A percentile compares a stretch with the other conserved stretches of the same genome.
Evolutionary conservation across 1,284 basidiomycete species (phyloP).

Genomic region (Chalciporus piperatoides): DNA sequence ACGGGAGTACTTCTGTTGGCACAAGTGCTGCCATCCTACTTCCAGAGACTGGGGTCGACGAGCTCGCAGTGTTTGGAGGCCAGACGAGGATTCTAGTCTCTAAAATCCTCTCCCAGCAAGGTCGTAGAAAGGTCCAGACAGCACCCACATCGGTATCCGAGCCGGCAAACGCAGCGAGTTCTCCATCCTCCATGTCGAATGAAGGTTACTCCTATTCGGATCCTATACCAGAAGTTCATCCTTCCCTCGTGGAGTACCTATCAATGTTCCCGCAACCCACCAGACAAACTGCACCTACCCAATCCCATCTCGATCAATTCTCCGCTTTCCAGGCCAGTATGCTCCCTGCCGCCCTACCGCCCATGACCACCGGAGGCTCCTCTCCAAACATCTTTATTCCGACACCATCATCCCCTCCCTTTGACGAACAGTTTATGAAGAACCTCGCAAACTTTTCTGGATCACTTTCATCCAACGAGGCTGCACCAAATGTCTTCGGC

Average conservation of each 20-base stretch:
- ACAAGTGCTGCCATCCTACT: slow-evolving; percentile 32
- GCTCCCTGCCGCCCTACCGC: slow-evolving; percentile 5
- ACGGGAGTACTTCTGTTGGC: slow-evolving; percentile 23
- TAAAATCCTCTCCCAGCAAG: slow-evolving; percentile 41
- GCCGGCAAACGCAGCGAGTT: slow-evolving; percentile 21
- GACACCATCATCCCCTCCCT: slow-evolving; percentile 8
- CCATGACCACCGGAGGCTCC: slow-evolving; percentile 6
- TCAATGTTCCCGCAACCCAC: slow-evolving; percentile 37
- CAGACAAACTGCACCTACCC: slow-evolving; percentile 4
- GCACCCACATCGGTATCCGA: slow-evolving; percentile 17
- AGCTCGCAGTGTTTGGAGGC: slow-evolving; percentile 64
- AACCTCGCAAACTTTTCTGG: slow-evolving; percentile 13
- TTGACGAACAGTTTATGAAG: slow-evolving; percentile 23
- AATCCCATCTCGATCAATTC: slow-evolving; percentile 15
- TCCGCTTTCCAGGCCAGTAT: slow-evolving; percentile 14
- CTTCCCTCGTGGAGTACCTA: slow-evolving; percentile 47
- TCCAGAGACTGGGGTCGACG: slow-evolving; percentile 52
- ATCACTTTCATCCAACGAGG: slow-evolving; percentile 5
- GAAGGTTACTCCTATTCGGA: slow-evolving; percentile 27
- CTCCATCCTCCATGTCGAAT: slow-evolving; percentile 28
- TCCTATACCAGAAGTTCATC: slow-evolving; percentile 51
- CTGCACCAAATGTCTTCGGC: slow-evolving; percentile 9
- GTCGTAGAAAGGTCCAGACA: slow-evolving; percentile 21
- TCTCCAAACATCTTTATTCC: slow-evolving; percentile 14
- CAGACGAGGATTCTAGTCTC: slow-evolving; percentile 55